phyloP scores from a whole-genome alignment of 1,139 yeast genomes.

The Meyerozyma elateridarum region DNA sequence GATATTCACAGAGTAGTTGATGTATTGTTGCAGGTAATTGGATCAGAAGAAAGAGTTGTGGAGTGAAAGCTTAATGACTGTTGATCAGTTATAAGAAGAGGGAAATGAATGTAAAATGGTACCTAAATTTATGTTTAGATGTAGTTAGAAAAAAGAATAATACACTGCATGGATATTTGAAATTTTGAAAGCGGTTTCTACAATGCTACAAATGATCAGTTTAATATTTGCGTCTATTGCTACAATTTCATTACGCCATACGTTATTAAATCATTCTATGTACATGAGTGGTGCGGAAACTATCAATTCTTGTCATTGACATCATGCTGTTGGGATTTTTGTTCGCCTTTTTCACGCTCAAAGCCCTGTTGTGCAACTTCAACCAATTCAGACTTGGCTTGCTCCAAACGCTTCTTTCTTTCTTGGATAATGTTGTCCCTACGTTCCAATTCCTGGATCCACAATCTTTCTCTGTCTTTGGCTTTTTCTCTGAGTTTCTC shows the following conservation, averaged over 20 bases:
- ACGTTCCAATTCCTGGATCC: slow-evolving; percentile 89
- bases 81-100: no score
- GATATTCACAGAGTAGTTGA: slow-evolving; percentile 5
- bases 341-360: slow-evolving; percentile 8
- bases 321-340: no score
- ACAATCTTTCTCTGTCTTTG: slow-evolving; percentile 72
- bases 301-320: not conserved
- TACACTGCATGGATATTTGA: no score
- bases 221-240: no score
- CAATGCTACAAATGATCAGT: no score
- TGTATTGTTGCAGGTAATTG: slow-evolving; percentile 1
- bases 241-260: no score
- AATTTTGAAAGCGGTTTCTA: no score
- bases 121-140: no score
- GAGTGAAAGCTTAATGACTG: no score
- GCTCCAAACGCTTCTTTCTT: slow-evolving; percentile 47
- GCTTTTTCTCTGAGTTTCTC: slow-evolving; percentile 70
- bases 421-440: slow-evolving; percentile 70
- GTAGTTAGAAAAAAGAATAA: no score
- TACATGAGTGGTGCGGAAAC: not conserved
- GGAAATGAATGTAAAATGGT: no score
- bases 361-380: slow-evolving; percentile 41
- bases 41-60: not conserved
- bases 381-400: slow-evolving; percentile 33
- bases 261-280: not conserved